Conservation (phyloP, 192 early-diverging fungal genomes). For the Helicostylum pulchrum region DNA sequence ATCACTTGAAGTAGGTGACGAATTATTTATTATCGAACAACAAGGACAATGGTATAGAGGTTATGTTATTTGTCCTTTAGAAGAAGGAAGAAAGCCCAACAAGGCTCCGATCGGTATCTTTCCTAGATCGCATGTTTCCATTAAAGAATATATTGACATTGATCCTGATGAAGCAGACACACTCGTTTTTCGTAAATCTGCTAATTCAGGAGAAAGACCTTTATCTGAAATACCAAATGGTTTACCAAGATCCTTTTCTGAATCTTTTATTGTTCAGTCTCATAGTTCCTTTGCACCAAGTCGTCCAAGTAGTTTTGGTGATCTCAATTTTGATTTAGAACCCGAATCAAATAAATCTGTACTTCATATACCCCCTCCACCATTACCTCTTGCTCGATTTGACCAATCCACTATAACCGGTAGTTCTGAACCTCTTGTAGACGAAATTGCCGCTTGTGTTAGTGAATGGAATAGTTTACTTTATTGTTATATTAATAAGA, state of each 20-base stretch:
- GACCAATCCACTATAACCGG: conserved; percentile 53
- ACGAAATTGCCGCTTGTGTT: conserved; percentile 62
- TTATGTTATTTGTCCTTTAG: conserved; percentile 52
- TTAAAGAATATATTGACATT: conserved; percentile 44
- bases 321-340: conserved; percentile 4
- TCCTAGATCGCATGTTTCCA: conserved; percentile 51
- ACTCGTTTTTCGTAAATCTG: background rate
- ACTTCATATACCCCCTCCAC: conserved; percentile 25
- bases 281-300: background rate
- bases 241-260: conserved; percentile 11
- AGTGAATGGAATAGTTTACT: conserved; percentile 59
- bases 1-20: conserved; percentile 52
- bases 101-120: conserved; percentile 49
- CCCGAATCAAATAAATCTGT: background rate
- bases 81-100: conserved; percentile 35
- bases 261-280: conserved; percentile 5
- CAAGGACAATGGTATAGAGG: conserved; percentile 58
- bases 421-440: conserved; percentile 55
- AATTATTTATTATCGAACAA: conserved; percentile 55
- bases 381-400: conserved; percentile 41
- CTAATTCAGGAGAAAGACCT: background rate
- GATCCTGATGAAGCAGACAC: conserved; percentile 18
- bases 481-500: conserved; percentile 47
- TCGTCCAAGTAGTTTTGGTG: conserved; percentile 19
- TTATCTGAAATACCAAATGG: conserved; percentile 8